Evolutionary conservation across 306 rosid species (phyloP).

Genomic region (Cicer cuneatum): DNA sequence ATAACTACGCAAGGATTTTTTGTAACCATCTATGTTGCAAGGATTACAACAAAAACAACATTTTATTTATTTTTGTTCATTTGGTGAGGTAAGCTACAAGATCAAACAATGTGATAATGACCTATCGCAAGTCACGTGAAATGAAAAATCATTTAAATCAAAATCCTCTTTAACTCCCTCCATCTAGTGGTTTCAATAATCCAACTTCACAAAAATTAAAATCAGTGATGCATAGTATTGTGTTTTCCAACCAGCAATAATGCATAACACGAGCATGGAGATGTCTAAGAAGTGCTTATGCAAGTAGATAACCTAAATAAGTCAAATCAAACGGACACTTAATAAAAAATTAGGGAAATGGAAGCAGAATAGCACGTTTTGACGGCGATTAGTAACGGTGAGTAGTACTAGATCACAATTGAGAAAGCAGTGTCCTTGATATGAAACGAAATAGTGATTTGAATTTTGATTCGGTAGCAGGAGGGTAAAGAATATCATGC

Average conservation of each 20-base stretch:
- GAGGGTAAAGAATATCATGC: neutral
- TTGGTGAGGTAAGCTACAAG: neutral
- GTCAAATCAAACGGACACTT: too few relatives aligned
- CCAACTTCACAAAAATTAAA: conserved; percentile 23
- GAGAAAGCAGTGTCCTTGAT: too few relatives aligned
- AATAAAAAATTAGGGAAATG: neutral
- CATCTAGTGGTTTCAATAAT: neutral
- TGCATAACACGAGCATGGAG: too few relatives aligned
- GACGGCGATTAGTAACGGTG: too few relatives aligned
- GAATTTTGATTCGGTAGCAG: too few relatives aligned
- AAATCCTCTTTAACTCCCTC: neutral
- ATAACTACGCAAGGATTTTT: neutral
- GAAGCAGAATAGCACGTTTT: neutral
- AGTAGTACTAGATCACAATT: too few relatives aligned
- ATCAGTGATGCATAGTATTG: neutral
- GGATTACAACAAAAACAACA: neutral
- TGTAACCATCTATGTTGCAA: conserved; percentile 19
- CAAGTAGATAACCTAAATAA: too few relatives aligned
- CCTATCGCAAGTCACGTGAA: neutral
- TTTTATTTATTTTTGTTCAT: neutral
- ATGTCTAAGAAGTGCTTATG: too few relatives aligned
- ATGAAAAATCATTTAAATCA: neutral
- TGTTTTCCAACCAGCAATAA: neutral
- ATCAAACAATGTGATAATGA: neutral
- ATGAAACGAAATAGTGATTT: too few relatives aligned